Percentiles rank a stretch among this genome's conserved stretches.
phyloP scores from a whole-genome alignment of 805 yeast species.

The Cyberlindnera xylosilytica region DNA sequence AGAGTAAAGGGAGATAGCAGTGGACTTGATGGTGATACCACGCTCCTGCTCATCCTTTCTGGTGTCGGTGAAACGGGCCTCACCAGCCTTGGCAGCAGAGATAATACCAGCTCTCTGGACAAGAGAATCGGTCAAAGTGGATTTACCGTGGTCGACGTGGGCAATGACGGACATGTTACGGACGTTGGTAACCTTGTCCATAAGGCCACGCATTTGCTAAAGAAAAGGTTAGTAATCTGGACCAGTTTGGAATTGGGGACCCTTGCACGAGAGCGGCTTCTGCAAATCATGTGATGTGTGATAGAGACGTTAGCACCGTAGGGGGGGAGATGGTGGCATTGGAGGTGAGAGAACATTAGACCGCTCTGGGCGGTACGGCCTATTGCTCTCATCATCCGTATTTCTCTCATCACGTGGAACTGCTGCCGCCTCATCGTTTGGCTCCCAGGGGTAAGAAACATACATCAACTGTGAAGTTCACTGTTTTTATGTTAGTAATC shows the following conservation, averaged over 20 bases:
- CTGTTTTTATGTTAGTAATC: conserved; percentile 29
- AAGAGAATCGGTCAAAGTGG: conserved; percentile 98
- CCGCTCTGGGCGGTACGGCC: no score
- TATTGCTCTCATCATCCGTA: no score
- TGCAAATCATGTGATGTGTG: neutral
- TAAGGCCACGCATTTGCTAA: conserved; percentile 93
- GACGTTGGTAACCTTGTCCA: conserved; percentile 99
- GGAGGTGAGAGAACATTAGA: no score
- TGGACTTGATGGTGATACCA: conserved; percentile 99
- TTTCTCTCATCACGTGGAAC: no score
- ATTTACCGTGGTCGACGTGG: conserved; percentile 99
- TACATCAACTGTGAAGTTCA: conserved; percentile 58
- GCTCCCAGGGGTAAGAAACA: no score
- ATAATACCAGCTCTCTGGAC: conserved; percentile 99
- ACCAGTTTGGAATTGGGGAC: neutral
- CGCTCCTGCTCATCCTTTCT: conserved; percentile 99
- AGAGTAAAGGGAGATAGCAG: conserved; percentile 95
- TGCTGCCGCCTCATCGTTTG: no score
- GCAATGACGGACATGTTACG: conserved; percentile 99
- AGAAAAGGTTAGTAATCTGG: conserved; percentile 20
- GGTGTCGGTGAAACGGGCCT: conserved; percentile 99
- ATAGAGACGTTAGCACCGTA: no score
- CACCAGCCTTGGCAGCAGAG: conserved; percentile 99
- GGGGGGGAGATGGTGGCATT: no score
- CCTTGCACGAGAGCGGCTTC: no score